Conservation (phyloP, 2,329 filamentous ascomycete species). For the Ophiostoma novo-ulmi region DNA sequence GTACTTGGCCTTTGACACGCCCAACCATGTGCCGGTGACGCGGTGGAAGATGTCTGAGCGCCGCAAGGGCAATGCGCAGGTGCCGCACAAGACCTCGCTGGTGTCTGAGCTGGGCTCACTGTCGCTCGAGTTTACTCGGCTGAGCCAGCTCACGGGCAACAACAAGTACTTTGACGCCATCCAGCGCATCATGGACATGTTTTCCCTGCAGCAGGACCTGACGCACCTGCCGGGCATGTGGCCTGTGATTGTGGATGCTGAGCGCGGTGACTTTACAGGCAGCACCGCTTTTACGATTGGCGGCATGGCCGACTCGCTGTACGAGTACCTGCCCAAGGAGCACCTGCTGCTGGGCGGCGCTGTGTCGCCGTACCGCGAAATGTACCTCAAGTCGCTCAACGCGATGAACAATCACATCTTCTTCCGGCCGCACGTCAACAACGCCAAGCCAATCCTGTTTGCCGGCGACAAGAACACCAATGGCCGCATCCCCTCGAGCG, state of each 20-base stretch:
- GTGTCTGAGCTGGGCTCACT: slow-evolving; percentile 53
- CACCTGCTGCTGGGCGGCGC: slow-evolving; percentile 60
- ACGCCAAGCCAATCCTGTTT: slow-evolving; percentile 39
- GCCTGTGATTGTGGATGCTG: slow-evolving; percentile 51
- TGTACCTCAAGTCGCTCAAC: slow-evolving; percentile 32
- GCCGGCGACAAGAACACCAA: slow-evolving; percentile 42
- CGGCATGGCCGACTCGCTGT: slow-evolving; percentile 53
- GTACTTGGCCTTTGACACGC: slow-evolving; percentile 50
- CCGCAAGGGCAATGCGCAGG: not conserved
- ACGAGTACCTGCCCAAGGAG: slow-evolving; percentile 61
- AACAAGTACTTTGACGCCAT: slow-evolving; percentile 58
- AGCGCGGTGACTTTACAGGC: slow-evolving; percentile 53
- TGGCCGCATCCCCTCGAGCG: slow-evolving; percentile 28
- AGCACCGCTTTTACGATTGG: slow-evolving; percentile 53
- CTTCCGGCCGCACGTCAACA: slow-evolving; percentile 37
- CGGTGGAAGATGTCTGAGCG: slow-evolving; percentile 41
- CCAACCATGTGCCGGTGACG: slow-evolving; percentile 48
- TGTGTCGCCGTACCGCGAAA: slow-evolving; percentile 37
- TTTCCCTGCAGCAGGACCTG: slow-evolving; percentile 49
- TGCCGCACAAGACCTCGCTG: slow-evolving; percentile 27
- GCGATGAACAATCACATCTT: slow-evolving; percentile 42
- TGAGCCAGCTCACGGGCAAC: slow-evolving; percentile 58
- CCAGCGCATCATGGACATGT: slow-evolving; percentile 51
- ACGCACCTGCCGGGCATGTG: slow-evolving; percentile 59
- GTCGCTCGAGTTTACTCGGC: slow-evolving; percentile 57